These are phyloP conservation scores for Laetiporus sulphureus DNA, from an alignment of 1,284 basidiomycete species.

Conservation along the genomic window DNA sequence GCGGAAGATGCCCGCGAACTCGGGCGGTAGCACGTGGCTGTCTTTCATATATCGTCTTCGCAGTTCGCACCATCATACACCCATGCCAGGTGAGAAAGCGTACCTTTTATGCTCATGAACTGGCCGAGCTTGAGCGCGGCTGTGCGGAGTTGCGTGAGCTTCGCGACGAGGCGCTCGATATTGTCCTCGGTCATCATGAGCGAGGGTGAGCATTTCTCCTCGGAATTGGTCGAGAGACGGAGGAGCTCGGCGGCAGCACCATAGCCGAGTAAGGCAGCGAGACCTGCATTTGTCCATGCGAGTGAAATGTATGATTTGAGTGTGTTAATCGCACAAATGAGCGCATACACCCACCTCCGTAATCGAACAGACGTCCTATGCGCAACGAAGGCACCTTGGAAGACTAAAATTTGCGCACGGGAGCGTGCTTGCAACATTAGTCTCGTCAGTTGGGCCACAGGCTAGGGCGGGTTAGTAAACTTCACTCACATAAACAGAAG, in stretches of 20 bases:
- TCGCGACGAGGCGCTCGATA: conserved; percentile 84
- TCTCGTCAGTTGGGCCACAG: no score
- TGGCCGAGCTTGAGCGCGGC: conserved; percentile 97
- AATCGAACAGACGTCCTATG: conserved; percentile 85
- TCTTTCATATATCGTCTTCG: conserved; percentile 41
- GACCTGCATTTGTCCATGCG: no score
- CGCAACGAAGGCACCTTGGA: conserved; percentile 86
- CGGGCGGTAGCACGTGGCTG: conserved; percentile 82
- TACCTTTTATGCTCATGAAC: conserved; percentile 96
- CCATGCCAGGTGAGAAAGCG: conserved; percentile 6
- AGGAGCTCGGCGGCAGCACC: conserved; percentile 54
- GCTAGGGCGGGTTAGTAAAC: no score
- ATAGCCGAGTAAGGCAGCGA: conserved; percentile 66
- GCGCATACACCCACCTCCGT: conserved; percentile 62
- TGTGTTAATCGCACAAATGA: neutral
- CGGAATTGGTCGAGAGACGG: conserved; percentile 24
- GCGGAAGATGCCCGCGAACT: conserved; percentile 85
- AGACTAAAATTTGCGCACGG: conserved; percentile 62
- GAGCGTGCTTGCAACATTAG: no score
- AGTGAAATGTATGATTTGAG: neutral
- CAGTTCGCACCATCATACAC: no score
- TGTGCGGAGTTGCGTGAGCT: conserved; percentile 91
- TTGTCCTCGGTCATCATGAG: conserved; percentile 88
- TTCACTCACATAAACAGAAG: no score
- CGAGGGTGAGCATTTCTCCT: conserved; percentile 31